Conservation (phyloP, 306 rosid genomes). For the Cicer cuneatum region DNA sequence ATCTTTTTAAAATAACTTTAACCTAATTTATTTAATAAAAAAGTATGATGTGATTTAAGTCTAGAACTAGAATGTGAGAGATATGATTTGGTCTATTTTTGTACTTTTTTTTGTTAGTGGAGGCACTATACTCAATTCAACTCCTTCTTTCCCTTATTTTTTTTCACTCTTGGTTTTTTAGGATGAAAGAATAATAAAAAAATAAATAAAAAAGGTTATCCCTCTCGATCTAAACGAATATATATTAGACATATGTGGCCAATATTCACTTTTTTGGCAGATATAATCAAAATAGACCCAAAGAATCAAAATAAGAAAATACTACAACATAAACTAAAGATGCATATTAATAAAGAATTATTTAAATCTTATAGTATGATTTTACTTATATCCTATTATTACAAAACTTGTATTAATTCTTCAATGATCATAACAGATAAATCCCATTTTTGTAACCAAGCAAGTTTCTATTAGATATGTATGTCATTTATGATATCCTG, state of each 20-base stretch:
- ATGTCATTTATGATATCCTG: constrained; percentile 19
- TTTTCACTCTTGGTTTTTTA: background rate
- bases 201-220: constrained; percentile 2
- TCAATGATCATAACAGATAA: constrained; percentile 7
- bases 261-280: background rate
- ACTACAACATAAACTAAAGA: constrained; percentile 19
- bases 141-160: background rate
- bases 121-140: constrained; percentile 1
- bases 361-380: constrained; percentile 14
- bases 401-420: background rate
- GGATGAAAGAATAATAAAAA: background rate
- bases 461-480: constrained; percentile 13
- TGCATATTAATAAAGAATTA: background rate
- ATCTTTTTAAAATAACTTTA: background rate
- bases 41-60: background rate
- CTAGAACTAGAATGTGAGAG: background rate
- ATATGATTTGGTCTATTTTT: constrained; percentile 5
- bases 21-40: background rate
- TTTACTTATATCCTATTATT: background rate
- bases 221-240: background rate
- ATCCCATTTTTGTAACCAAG: background rate
- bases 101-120: constrained; percentile 10
- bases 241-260: constrained; percentile 6
- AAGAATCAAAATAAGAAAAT: background rate
- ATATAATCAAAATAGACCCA: background rate